Conservation (phyloP, 169 alveolate species). For the Plasmodium sp. region DNA sequence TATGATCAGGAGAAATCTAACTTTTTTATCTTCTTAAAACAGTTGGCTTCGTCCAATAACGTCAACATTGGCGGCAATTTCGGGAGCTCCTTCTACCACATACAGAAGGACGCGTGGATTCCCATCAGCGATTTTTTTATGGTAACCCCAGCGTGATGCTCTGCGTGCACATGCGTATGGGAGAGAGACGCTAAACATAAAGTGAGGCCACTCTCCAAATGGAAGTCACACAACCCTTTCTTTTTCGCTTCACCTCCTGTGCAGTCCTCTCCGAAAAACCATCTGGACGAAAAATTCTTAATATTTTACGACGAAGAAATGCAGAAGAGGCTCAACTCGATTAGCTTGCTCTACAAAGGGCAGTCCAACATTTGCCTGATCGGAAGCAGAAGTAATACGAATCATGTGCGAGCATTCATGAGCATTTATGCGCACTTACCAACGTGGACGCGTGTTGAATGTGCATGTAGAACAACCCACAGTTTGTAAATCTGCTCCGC, state of each 20-base stretch:
- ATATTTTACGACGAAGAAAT: conserved; percentile 67
- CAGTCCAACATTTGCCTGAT: conserved; percentile 54
- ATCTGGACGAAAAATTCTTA: conserved; percentile 28
- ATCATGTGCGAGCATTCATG: background rate
- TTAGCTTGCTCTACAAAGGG: conserved; percentile 50
- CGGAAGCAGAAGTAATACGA: conserved; percentile 42
- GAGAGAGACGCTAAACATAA: background rate
- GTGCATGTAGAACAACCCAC: background rate
- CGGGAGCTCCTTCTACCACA: conserved; percentile 10
- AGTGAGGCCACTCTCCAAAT: background rate
- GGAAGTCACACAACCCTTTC: background rate
- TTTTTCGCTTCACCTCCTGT: background rate
- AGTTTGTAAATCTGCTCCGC: background rate
- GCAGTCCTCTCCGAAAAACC: background rate
- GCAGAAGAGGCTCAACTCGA: conserved; percentile 40
- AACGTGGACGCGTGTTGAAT: background rate
- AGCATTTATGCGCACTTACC: background rate
- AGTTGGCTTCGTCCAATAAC: conserved; percentile 11
- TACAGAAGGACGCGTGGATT: conserved; percentile 50
- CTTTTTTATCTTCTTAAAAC: conserved; percentile 43
- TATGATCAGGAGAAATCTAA: conserved; percentile 24
- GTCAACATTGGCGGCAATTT: conserved; percentile 8
- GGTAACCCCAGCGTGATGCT: conserved; percentile 5
- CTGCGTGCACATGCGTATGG: background rate
- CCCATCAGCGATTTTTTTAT: conserved; percentile 12